Percentiles rank a stretch among this genome's conserved stretches.
These are phyloP conservation scores for Penicillium sp. DNA, from an alignment of 2,329 filamentous ascomycete species.

Conservation along the genomic window DNA sequence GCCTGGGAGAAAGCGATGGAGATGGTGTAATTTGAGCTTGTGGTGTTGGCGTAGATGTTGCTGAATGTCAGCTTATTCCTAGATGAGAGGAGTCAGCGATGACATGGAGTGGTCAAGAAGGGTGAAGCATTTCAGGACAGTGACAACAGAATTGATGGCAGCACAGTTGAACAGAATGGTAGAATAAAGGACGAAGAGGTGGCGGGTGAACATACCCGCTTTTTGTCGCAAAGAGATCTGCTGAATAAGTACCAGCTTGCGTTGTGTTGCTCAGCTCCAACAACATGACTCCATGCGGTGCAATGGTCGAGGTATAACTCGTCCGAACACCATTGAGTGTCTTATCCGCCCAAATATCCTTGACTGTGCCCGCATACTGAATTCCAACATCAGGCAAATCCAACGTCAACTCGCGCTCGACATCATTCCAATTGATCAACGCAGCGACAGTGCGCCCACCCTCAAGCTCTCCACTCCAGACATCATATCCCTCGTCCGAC, in stretches of 20 bases:
- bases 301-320: conserved; percentile 24
- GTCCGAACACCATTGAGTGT: conserved; percentile 21
- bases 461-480: conserved; percentile 52
- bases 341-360: conserved; percentile 30
- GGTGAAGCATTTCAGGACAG: neutral
- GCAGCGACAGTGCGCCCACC: conserved; percentile 45
- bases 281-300: conserved; percentile 31
- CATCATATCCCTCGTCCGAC: conserved; percentile 51
- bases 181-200: neutral
- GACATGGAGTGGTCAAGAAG: neutral
- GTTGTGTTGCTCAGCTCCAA: conserved; percentile 29
- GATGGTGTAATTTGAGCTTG: conserved; percentile 26
- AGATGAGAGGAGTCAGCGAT: neutral
- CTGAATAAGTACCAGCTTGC: conserved; percentile 21
- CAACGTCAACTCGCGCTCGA: conserved; percentile 43
- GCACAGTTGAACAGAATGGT: too few species aligned
- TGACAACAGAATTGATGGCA: neutral
- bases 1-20: conserved; percentile 14
- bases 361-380: conserved; percentile 33
- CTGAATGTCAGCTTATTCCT: conserved; percentile 16
- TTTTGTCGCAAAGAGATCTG: conserved; percentile 12
- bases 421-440: conserved; percentile 52
- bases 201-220: conserved; percentile 14
- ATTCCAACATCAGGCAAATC: conserved; percentile 45
- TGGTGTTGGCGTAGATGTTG: conserved; percentile 29